A percentile compares a stretch with the other conserved stretches of the same genome.
phyloP scores from a whole-genome alignment of 78 protist species.

The Salpingoeca rosetta region DNA sequence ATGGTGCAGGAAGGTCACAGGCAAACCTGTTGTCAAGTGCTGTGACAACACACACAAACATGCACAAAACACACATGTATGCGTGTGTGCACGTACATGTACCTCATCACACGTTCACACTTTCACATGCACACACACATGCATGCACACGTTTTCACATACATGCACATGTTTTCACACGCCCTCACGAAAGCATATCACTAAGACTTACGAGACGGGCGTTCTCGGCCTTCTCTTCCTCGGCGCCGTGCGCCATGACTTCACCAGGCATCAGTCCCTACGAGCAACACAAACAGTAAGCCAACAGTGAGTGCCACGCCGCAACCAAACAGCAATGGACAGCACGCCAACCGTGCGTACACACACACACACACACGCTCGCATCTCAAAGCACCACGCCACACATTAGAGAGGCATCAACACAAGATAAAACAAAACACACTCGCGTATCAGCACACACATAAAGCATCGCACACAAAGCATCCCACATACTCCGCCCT shows the following conservation, averaged over 20 bases:
- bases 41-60: too few species aligned
- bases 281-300: too few species aligned
- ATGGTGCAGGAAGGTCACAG: not conserved
- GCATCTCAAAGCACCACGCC: not conserved
- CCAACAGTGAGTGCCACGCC: not conserved
- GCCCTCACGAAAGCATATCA: too few species aligned
- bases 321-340: not conserved
- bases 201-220: conserved; percentile 55
- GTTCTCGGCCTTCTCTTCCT: conserved; percentile 60
- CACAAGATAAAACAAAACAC: not conserved
- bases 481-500: too few species aligned
- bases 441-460: too few species aligned
- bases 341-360: not conserved
- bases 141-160: too few species aligned
- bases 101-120: too few species aligned
- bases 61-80: too few species aligned
- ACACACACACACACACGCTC: not conserved
- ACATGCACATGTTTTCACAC: too few species aligned
- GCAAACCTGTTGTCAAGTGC: not conserved
- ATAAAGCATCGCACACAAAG: too few species aligned
- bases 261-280: conserved; percentile 41
- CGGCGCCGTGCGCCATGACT: conserved; percentile 39
- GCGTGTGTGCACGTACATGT: too few species aligned
- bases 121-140: too few species aligned
- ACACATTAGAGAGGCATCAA: not conserved